Evolutionary conservation across 2,329 filamentous ascomycete species (phyloP), one percentile per base, ranked within the genome.

Genomic region (Alternaria metachromatica): DNA sequence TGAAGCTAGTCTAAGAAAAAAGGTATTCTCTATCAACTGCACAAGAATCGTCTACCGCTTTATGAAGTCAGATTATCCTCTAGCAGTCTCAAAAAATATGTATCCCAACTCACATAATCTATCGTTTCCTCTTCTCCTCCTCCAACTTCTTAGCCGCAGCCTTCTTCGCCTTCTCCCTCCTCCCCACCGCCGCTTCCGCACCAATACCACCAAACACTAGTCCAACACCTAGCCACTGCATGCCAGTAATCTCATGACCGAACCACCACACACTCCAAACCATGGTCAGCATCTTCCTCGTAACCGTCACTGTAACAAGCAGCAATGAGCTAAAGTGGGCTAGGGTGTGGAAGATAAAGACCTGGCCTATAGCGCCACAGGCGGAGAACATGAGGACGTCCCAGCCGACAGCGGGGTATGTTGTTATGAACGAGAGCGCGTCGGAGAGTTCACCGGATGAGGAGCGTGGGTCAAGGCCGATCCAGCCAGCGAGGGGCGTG

Each of bases 211-310:
- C 94, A 83, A 99, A 99, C 9, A 99, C 96, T 62, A 99, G 84
- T 0, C 88, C 90, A 30, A 99, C 94, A 67, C 96, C 96, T 7
- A 96, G 83, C 92, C 94, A 97, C 83, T 99, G 96, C 87, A 95
- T 96, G n/a, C 84, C 82, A 26, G 88, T 92, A 53, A 99, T 86
- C 67, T 87, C 88, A 80, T 99, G 96, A 26, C 96, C 96, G 79
- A 98, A 99, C 82, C 93, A 94, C 64, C 98, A 85, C 26, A 99
- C 96, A 58, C 93, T 97, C 55, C 98, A 86, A 63, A 98, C 93
- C 96, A 99, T 99, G 70, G 95, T 98, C 79, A 98, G 88, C 96
- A 99, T 99, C 84, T 99, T 99, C 76, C 96, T 88, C 49, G 96
- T 99, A 49, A 99, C 96, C 2, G 94, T 99, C 3, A 99, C 94